Evolutionary conservation across 2,329 filamentous ascomycete genomes (phyloP).

Genomic region (Lachnellula subtilissima): DNA sequence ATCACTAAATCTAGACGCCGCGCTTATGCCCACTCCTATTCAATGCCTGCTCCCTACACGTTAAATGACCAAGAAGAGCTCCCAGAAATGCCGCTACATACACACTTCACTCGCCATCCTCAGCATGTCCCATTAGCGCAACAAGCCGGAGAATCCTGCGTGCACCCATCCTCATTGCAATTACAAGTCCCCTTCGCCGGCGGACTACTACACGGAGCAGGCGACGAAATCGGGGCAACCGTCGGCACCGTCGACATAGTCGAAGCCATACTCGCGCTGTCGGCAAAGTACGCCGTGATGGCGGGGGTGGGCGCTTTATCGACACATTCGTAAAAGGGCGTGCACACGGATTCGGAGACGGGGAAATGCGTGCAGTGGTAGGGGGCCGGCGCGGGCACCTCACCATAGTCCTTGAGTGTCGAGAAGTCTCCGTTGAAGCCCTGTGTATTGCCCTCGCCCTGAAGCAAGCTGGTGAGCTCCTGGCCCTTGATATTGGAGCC

Average conservation of each 20-base stretch:
- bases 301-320: not conserved
- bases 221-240: no score
- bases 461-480: not conserved
- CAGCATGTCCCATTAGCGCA: not conserved
- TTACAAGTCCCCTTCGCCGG: not conserved
- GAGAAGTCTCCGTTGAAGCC: not conserved
- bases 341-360: not conserved
- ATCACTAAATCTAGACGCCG: no score
- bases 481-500: not conserved
- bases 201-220: not conserved
- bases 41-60: no score
- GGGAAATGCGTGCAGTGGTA: not conserved
- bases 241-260: not conserved
- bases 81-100: no score
- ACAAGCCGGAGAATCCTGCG: not conserved
- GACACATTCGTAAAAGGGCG: not conserved
- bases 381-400: not conserved
- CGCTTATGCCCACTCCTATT: no score
- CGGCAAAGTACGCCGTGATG: not conserved
- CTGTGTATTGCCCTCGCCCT: not conserved
- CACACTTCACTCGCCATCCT: not conserved
- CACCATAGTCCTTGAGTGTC: not conserved
- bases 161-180: not conserved
- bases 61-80: no score
- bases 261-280: not conserved